Percentiles rank a stretch among this genome's conserved stretches.
These are phyloP conservation scores for Dichotomopilus funicola DNA, from an alignment of 2,329 filamentous ascomycete species.

Conservation along the genomic window DNA sequence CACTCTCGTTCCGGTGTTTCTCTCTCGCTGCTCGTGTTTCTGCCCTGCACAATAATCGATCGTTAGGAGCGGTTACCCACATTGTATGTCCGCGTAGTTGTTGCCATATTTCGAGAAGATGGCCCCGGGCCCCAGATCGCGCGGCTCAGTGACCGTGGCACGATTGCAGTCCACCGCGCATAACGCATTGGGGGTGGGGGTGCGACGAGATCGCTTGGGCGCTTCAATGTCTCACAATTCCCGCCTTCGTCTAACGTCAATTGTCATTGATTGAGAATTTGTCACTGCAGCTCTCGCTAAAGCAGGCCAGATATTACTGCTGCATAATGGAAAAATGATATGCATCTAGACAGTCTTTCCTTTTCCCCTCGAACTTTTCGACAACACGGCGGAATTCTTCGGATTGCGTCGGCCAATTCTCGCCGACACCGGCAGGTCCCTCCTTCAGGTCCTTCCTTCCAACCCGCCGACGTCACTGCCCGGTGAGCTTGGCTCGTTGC, in stretches of 20 bases:
- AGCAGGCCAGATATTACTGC: too few species aligned
- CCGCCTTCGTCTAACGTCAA: too few species aligned
- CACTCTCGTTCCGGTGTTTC: too few species aligned
- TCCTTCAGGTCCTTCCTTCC: too few species aligned
- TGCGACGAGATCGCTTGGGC: too few species aligned
- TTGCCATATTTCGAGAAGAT: slow-evolving; percentile 8
- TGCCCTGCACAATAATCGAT: too few species aligned
- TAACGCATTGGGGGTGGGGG: slow-evolving; percentile 10
- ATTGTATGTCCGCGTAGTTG: slow-evolving; percentile 13
- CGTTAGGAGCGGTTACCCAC: neutral
- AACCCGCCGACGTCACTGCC: neutral
- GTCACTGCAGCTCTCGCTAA: too few species aligned
- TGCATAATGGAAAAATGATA: too few species aligned
- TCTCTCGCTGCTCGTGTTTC: too few species aligned
- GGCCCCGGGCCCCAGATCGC: neutral
- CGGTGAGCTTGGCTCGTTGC: neutral
- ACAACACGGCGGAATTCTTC: slow-evolving; percentile 5
- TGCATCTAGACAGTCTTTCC: neutral
- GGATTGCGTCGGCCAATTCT: slow-evolving; percentile 7
- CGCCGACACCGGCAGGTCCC: slow-evolving; percentile 9
- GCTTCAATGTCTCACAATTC: too few species aligned
- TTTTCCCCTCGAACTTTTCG: neutral
- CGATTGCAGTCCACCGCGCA: slow-evolving; percentile 11
- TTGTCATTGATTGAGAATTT: too few species aligned
- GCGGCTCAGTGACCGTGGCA: slow-evolving; percentile 6